phyloP scores from a whole-genome alignment of 305 asterid species.

The Fraxinus sp. region DNA sequence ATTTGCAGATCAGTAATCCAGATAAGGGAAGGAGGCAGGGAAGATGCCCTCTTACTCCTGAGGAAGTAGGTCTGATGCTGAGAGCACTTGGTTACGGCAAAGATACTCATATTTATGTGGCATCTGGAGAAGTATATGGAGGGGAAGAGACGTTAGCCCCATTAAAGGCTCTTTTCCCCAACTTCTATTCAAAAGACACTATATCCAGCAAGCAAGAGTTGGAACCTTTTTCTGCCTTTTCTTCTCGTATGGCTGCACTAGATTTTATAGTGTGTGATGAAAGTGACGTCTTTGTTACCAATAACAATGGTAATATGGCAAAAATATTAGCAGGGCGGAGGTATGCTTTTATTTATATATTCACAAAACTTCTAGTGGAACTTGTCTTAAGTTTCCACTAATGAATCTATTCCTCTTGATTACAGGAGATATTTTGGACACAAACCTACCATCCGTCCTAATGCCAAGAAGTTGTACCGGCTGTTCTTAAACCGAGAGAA shows the following conservation, averaged over 20 bases:
- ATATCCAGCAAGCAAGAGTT: constrained; percentile 68
- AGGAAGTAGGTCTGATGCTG: constrained; percentile 91
- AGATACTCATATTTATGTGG: constrained; percentile 82
- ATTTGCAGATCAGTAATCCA: constrained; percentile 76
- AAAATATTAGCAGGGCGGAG: constrained; percentile 94
- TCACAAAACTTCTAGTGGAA: not conserved
- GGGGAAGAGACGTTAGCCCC: constrained; percentile 94
- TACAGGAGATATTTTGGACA: constrained; percentile 97
- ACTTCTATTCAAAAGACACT: constrained; percentile 82
- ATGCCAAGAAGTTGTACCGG: constrained; percentile 72
- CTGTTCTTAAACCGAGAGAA: constrained; percentile 61
- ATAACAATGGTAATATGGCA: constrained; percentile 99
- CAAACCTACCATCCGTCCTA: constrained; percentile 94
- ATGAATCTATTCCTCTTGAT: constrained; percentile 22
- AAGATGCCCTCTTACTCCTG: constrained; percentile 93
- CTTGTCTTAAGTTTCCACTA: not conserved
- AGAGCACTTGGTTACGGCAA: constrained; percentile 87
- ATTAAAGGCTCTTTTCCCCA: constrained; percentile 84
- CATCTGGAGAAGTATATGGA: constrained; percentile 97
- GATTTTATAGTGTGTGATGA: constrained; percentile 94
- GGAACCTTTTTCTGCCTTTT: constrained; percentile 69
- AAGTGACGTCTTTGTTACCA: constrained; percentile 91
- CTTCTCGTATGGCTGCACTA: constrained; percentile 95
- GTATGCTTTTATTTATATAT: constrained; percentile 33
- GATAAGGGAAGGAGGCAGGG: constrained; percentile 95